These are phyloP conservation scores for Heterococcus sp. DNA, from an alignment of 108 stramenopile genomes.

Conservation along the genomic window DNA sequence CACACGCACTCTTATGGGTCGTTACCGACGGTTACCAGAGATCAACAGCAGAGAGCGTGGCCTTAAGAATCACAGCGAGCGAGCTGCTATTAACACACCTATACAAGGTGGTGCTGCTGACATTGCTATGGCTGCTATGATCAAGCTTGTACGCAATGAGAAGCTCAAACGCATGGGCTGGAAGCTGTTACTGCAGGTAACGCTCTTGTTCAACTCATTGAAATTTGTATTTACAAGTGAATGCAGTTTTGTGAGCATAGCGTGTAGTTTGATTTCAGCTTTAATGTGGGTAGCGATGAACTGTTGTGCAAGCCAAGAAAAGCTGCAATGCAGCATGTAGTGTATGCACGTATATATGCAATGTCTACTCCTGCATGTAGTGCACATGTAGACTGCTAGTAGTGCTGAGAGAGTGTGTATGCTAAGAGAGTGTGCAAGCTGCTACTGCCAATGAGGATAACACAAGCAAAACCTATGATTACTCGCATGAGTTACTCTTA, in stretches of 20 bases:
- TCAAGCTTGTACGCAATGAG: slow-evolving; percentile 78
- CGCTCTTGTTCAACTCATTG: neutral
- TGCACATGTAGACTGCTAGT: too few relatives aligned
- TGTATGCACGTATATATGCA: neutral
- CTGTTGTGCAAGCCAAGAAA: neutral
- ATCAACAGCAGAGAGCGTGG: slow-evolving; percentile 59
- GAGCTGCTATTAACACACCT: slow-evolving; percentile 98
- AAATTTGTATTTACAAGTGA: neutral
- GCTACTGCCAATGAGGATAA: too few relatives aligned
- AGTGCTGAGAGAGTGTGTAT: too few relatives aligned
- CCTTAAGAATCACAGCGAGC: slow-evolving; percentile 69
- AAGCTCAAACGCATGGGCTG: slow-evolving; percentile 80
- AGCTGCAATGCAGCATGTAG: neutral
- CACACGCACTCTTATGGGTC: slow-evolving; percentile 90
- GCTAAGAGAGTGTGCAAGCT: too few relatives aligned
- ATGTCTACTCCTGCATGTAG: neutral
- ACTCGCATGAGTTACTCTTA: too few relatives aligned
- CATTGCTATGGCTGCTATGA: slow-evolving; percentile 99
- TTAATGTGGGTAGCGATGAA: neutral
- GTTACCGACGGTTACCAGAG: slow-evolving; percentile 84
- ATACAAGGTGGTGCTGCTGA: slow-evolving; percentile 99
- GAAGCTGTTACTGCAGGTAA: slow-evolving; percentile 85
- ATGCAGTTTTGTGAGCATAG: neutral
- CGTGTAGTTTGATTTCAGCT: neutral
- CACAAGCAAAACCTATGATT: too few relatives aligned